Base-by-base conservation (phyloP, 768 basidiomycete species). In the Holtermanniella nyarrowii region DNA sequence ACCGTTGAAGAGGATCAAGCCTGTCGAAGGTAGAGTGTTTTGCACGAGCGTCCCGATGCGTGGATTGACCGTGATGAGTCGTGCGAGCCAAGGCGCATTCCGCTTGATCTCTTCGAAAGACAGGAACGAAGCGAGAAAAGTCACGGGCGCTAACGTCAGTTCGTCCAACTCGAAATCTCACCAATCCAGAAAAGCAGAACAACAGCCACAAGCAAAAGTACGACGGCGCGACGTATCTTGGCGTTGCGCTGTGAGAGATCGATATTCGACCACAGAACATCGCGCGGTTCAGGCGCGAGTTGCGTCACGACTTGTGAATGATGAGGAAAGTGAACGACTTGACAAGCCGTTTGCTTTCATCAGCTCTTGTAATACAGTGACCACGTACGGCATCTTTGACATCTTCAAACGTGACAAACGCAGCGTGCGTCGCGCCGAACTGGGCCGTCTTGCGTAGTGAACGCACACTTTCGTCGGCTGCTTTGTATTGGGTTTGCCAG, bases 321-420 rank as follows among this genome's bases (percentile, higher is more conserved):
- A 48, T 77, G 77, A 0, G 85, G 77, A 0, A 84, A 79, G 61
- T 89, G 85, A 0, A 85, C 85, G 1, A 82, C 78, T 70, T 96
- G 91, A 4, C 85, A 77, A 1, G 88, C 91, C 41, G 86, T 83
- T 84, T 99, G 91, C 69, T 63, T 43, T n/a, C n/a, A n/a, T n/a
- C n/a, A n/a, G n/a, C n/a, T n/a, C n/a, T n/a, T n/a, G 42, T 5
- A 21, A 1, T 12, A 27, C 3, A 22, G n/a, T n/a, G n/a, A n/a
- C n/a, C n/a, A 75, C 85, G 66, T 68, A 90, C 88, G 22, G 89
- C 88, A 60, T 83, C 84, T 0, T 87, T 85, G 82, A 91, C 87
- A 65, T 88, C 88, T 73, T 95, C 88, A 61, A 99, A 96, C 0
- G 95, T 97, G 18, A 97, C 86, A 63, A 97, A 99, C 0, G 89